Percentiles rank a stretch among this genome's conserved stretches.
phyloP scores from a whole-genome alignment of 305 asterid species.

The Fraxinus velutina region DNA sequence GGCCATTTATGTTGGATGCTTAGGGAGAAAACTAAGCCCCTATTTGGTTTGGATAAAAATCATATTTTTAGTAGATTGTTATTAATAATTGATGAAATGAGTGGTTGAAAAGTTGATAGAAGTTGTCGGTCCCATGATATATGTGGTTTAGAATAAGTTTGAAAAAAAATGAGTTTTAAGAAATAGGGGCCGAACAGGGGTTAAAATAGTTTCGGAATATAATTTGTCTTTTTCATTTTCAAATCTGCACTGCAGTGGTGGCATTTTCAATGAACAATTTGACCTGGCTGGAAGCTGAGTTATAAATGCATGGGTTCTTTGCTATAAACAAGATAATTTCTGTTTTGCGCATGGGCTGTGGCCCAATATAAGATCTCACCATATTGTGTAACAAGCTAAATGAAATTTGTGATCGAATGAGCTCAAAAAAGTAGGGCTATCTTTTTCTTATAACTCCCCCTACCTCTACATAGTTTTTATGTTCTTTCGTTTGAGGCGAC shows the following conservation, averaged over 20 bases:
- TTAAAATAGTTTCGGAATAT: not conserved
- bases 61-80: not conserved
- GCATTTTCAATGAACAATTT: not conserved
- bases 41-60: not conserved
- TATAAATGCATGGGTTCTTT: not conserved
- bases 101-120: not conserved
- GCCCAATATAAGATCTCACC: not conserved
- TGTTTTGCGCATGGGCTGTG: not conserved
- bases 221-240: not conserved
- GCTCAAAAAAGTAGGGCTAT: not conserved
- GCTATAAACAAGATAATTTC: not conserved
- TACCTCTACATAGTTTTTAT: conserved; percentile 13
- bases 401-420: conserved; percentile 4
- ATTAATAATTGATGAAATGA: not conserved
- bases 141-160: not conserved
- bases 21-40: not conserved
- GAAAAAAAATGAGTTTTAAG: not conserved
- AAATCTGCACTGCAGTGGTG: not conserved
- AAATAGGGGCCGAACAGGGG: not conserved
- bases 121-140: not conserved
- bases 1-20: not conserved
- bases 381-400: not conserved
- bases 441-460: not conserved
- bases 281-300: not conserved
- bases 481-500: not conserved